phyloP scores from a whole-genome alignment of 495 filamentous ascomycete species.

The Penicillium cinerascens region DNA sequence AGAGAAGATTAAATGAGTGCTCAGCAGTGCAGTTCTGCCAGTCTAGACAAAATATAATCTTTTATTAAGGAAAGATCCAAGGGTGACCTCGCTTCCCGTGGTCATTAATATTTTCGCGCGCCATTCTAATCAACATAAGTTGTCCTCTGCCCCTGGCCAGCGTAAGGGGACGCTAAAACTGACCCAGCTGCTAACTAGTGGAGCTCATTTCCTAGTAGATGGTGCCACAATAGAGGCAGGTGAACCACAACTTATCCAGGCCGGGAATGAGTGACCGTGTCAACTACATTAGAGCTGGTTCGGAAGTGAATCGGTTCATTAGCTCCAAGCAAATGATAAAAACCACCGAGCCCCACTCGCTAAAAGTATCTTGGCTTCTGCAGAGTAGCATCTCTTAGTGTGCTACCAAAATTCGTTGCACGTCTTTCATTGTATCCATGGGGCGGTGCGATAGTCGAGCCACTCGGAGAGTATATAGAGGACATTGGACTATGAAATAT shows the following conservation, averaged over 20 bases:
- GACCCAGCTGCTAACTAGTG: conserved; percentile 15
- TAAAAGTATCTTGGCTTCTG: conserved; percentile 12
- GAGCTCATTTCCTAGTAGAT: not conserved
- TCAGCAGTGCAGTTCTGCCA: conserved; percentile 6
- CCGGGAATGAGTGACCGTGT: conserved; percentile 14
- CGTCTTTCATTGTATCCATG: not conserved
- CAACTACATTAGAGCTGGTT: conserved; percentile 19
- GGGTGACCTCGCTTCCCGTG: conserved; percentile 12
- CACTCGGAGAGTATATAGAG: no score
- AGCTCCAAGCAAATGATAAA: conserved; percentile 4
- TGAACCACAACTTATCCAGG: conserved; percentile 7
- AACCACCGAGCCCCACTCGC: conserved; percentile 10
- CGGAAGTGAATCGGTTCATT: conserved; percentile 8
- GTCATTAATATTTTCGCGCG: conserved; percentile 20
- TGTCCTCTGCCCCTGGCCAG: conserved; percentile 18
- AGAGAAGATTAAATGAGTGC: conserved; percentile 16
- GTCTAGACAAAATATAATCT: not conserved
- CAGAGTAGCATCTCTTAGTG: conserved; percentile 15
- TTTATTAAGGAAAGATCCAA: not conserved
- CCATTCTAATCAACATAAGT: conserved; percentile 10
- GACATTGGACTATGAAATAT: not conserved
- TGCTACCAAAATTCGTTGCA: not conserved
- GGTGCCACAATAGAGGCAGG: not conserved
- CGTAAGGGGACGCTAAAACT: conserved; percentile 19
- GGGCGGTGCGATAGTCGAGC: not conserved